Conservation (phyloP, 2,329 filamentous ascomycete species). For the Bertia moriformis region DNA sequence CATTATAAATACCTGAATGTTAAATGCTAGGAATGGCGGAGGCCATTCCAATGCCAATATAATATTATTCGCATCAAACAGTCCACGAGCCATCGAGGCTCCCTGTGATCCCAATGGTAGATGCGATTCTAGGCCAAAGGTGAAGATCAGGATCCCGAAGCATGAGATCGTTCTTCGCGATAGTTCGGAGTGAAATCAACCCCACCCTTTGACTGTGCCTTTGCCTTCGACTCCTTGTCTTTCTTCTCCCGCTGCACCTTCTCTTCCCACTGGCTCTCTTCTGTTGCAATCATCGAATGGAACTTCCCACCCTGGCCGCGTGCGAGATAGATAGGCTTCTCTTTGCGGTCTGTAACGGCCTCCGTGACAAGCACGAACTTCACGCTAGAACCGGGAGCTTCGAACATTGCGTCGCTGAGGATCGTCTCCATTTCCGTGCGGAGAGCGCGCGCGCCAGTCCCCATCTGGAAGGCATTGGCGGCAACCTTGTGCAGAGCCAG, state of each 20-base stretch:
- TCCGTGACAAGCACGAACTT: constrained; percentile 36
- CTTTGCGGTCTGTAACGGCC: constrained; percentile 28
- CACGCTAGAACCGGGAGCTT: constrained; percentile 32
- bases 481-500: constrained; percentile 44
- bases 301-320: constrained; percentile 33
- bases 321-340: constrained; percentile 31
- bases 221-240: constrained; percentile 1
- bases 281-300: constrained; percentile 29
- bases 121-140: too few relatives aligned
- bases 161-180: neutral
- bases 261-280: constrained; percentile 32
- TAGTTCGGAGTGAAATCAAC: constrained; percentile 3
- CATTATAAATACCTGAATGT: too few relatives aligned
- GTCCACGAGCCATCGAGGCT: too few relatives aligned
- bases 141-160: too few relatives aligned
- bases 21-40: too few relatives aligned
- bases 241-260: constrained; percentile 12
- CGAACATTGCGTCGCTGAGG: constrained; percentile 33
- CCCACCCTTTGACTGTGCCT: constrained; percentile 12
- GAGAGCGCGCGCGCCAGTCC: constrained; percentile 38
- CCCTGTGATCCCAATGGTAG: too few relatives aligned
- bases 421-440: constrained; percentile 32
- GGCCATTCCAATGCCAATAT: too few relatives aligned
- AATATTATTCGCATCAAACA: too few relatives aligned
- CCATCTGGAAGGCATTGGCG: constrained; percentile 43